Evolutionary conservation across 2,329 filamentous ascomycete species (phyloP), one percentile per base, ranked within the genome.

Genomic region (Colletotrichum sp.): DNA sequence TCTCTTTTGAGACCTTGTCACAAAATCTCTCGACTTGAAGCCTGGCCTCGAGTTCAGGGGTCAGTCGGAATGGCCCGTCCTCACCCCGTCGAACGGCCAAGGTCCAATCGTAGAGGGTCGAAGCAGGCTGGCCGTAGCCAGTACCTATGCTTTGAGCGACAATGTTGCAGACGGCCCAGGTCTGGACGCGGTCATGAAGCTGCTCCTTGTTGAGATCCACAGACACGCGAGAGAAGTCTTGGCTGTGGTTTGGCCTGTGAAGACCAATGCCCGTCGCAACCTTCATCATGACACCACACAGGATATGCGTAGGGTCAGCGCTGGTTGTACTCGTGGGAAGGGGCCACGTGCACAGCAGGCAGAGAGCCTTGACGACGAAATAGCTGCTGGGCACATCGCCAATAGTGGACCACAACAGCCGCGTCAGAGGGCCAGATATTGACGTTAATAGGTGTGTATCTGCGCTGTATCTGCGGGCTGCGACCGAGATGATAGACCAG

Each of bases 221-320:
- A 3, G 92, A 93, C 32, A 94, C 93, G 65, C 94, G 88, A 3
- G 94, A 95, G 82, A 96, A 97, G 82, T 96, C 95, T 82, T 96
- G 94, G 59, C 94, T 94, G 82, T 96, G 93, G 70, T 93, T 95
- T 14, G 94, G 95, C 63, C 94, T 91, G 80, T 97, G 94, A 69
- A 97, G 88, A 24, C 95, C 94, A 78, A 96, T 95, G 78, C 95
- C 94, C 78, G 95, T 96, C 10, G 95, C 95, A 26, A 94, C 92
- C 85, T 96, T 95, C 91, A 96, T 96, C 94, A 96, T 95, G 76
- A 95, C 91, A 68, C 95, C 94, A 78, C 93, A 93, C 21, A 96
- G 86, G 82, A 95, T 96, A 81, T 96, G 95, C 2, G 94, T 96
- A 4, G 94, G 94, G 79, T 97, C 95, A 9, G 93, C 92, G 7